Evolutionary conservation across 83 land plant species (phyloP).

Genomic region (Thuja plicata): DNA sequence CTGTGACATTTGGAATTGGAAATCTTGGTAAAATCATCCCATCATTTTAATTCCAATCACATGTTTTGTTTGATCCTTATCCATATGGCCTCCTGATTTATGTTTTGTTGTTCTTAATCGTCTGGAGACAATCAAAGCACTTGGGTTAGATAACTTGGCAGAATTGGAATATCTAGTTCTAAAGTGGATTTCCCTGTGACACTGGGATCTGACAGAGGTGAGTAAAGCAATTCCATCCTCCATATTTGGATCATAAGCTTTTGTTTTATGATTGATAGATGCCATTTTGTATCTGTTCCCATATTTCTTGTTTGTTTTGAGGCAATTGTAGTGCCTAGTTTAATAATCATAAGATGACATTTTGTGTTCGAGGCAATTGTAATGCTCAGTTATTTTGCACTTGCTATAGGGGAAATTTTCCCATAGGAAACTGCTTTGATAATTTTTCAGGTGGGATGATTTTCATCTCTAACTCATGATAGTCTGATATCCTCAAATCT

Average conservation of each 20-base stretch:
- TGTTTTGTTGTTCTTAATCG: neutral
- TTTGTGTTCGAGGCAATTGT: neutral
- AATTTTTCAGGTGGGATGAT: neutral
- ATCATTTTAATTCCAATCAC: neutral
- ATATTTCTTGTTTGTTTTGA: neutral
- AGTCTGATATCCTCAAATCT: neutral
- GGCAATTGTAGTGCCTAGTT: neutral
- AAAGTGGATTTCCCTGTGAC: neutral
- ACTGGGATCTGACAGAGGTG: neutral
- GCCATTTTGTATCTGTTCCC: neutral
- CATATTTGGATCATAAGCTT: neutral
- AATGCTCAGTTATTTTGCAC: neutral
- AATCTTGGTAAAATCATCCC: neutral
- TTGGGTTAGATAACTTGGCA: neutral
- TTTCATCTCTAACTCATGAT: neutral
- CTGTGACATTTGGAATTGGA: neutral
- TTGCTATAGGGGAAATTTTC: neutral
- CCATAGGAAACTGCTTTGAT: neutral
- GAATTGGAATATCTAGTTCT: neutral
- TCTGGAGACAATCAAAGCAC: neutral
- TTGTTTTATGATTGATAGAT: neutral
- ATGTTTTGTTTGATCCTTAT: neutral
- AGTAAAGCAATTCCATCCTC: neutral
- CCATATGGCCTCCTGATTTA: neutral
- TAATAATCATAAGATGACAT: no score